Evolutionary conservation across 139 green algal species (phyloP).

Genomic region (Volvox africanus): DNA sequence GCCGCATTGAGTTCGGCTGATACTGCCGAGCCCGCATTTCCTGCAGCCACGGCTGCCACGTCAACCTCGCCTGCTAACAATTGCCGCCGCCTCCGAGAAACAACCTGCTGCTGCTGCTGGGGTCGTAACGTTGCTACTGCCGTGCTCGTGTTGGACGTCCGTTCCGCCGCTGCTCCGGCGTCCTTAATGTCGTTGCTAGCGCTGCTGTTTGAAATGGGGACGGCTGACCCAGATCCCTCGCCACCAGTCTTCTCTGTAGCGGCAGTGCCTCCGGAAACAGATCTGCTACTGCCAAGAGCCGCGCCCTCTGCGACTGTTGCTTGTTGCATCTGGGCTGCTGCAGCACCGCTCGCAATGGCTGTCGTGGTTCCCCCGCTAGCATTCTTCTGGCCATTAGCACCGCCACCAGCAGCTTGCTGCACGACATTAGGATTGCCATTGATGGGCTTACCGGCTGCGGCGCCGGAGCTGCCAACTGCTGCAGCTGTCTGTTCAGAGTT

Average conservation of each 20-base stretch:
- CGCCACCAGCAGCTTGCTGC: not conserved
- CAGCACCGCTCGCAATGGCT: not conserved
- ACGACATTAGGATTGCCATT: not conserved
- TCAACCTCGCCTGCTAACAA: not conserved
- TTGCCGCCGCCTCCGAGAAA: not conserved
- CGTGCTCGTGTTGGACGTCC: not conserved
- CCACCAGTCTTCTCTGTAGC: not conserved
- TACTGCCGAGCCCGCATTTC: not conserved
- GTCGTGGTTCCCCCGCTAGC: not conserved
- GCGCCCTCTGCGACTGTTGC: not conserved
- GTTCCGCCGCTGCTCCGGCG: not conserved
- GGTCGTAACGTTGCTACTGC: not conserved
- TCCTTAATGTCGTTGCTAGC: not conserved
- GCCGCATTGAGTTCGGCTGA: conserved; percentile 5
- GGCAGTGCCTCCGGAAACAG: not conserved
- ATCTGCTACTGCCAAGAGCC: not conserved
- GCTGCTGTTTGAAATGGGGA: not conserved
- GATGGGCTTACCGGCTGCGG: not conserved
- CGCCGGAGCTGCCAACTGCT: not conserved
- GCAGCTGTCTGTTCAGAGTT: not conserved
- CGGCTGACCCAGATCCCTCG: not conserved
- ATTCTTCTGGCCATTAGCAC: not conserved
- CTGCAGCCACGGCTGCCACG: not conserved
- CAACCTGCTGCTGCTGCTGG: not conserved
- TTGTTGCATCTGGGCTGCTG: not conserved